Base-by-base conservation (phyloP, 495 filamentous ascomycete genomes). In the Penicillium paradoxum region DNA sequence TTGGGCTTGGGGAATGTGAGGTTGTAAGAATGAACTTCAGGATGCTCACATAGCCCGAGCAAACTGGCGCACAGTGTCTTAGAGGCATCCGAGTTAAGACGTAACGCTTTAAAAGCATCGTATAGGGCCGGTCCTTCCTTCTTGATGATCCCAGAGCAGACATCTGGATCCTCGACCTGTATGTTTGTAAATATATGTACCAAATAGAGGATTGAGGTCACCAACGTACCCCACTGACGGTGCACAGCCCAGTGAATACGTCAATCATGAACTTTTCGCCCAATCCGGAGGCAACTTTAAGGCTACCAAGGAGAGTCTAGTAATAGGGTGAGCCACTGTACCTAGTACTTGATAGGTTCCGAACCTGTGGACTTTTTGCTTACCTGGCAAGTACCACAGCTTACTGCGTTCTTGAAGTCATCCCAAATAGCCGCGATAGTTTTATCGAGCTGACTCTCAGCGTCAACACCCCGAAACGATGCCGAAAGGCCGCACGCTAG, bases 61-160 rank as follows among this genome's bases (percentile, higher is more conserved):
- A 82, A 53, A 17, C 69, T 72, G 6, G 66, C 63, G 45, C 78
- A 83, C 17, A 79, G 68, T 4, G 79, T 66, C 36, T 73, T 60
- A 33, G 79, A 71, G 10, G 79, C 76, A 48, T 67, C 66, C 1
- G 77, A 77, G 22, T 69, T 71, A 30, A 80, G 59, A 2, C 57
- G 51, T 56, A 83, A 67, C 9, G 70, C 60, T 24, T 71, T 65
- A 3, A 83, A 62, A 30, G 66, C 63, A 40, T 77, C 68, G 24
- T 78, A 72, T 18, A 81, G 58, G 21, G 77, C 73, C 1, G 79
- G 75, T 0, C 72, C 75, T 63, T 82, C 77, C 0, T 70, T 67
- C 15, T 65, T 65, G 15, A 81, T 69, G 14, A 71, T 54, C 6
- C 76, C 77, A 11, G 63, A 54, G 47, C 78, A 82, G 25, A 80